Evolutionary conservation across 192 early-diverging fungal genomes (phyloP).

Genomic region (Kickxella alabastrina): DNA sequence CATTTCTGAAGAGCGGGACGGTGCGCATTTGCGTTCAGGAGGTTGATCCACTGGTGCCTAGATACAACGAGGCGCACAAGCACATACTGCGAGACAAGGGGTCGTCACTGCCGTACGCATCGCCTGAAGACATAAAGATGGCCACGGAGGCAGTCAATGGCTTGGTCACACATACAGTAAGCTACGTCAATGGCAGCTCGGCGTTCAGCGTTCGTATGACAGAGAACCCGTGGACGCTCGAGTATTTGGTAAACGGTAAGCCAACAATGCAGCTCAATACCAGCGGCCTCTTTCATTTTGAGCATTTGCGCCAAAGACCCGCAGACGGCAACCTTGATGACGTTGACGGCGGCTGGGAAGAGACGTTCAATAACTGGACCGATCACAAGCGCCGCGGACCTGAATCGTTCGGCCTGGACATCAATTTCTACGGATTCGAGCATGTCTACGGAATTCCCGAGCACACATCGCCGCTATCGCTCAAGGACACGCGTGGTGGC

Average conservation of each 20-base stretch:
- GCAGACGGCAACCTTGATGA: slow-evolving; percentile 45
- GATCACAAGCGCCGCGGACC: slow-evolving; percentile 97
- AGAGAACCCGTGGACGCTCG: slow-evolving; percentile 41
- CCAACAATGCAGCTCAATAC: slow-evolving; percentile 74
- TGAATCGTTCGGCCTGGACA: slow-evolving; percentile 89
- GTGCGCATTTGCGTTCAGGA: slow-evolving; percentile 65
- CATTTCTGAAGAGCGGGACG: slow-evolving; percentile 55
- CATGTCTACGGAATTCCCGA: slow-evolving; percentile 97
- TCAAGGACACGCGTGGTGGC: slow-evolving; percentile 78
- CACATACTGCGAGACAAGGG: slow-evolving; percentile 53
- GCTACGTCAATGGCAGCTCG: slow-evolving; percentile 14
- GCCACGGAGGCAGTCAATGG: slow-evolving; percentile 11
- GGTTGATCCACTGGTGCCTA: slow-evolving; percentile 58
- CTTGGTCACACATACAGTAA: slow-evolving; percentile 16
- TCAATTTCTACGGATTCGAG: slow-evolving; percentile 76
- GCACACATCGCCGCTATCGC: slow-evolving; percentile 80
- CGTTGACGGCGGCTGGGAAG: slow-evolving; percentile 73
- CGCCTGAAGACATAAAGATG: slow-evolving; percentile 16
- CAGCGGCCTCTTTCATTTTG: slow-evolving; percentile 80
- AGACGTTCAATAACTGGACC: slow-evolving; percentile 77
- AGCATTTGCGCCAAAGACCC: slow-evolving; percentile 55
- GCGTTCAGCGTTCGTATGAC: slow-evolving; percentile 33
- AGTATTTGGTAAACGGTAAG: slow-evolving; percentile 28
- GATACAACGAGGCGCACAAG: slow-evolving; percentile 63
- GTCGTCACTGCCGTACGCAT: slow-evolving; percentile 17